phyloP scores from a whole-genome alignment of 805 yeast species.

The Barnettozyma vustinii region DNA sequence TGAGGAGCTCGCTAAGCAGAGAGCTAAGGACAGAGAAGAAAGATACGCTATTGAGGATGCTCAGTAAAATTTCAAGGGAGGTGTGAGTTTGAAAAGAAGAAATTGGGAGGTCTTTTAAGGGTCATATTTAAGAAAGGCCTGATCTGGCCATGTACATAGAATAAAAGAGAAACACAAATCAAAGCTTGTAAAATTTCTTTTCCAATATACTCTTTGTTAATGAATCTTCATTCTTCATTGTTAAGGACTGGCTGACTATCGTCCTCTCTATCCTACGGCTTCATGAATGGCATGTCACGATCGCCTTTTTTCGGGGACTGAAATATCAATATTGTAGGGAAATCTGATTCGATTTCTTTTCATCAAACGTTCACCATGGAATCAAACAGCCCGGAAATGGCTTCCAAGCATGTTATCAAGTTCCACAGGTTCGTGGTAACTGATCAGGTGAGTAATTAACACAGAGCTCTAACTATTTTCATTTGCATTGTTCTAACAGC shows the following conservation, averaged over 20 bases:
- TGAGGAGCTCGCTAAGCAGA: conserved; percentile 56
- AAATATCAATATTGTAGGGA: not conserved
- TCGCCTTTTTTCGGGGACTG: not conserved
- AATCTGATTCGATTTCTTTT: not conserved
- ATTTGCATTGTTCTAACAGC: conserved; percentile 2
- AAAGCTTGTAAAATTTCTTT: not conserved
- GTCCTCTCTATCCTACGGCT: not conserved
- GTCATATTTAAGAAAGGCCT: not conserved
- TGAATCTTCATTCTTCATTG: too few species aligned
- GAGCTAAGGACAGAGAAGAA: conserved; percentile 34
- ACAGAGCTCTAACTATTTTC: not conserved
- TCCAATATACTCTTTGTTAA: too few species aligned
- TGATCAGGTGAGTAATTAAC: not conserved
- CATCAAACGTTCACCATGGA: not conserved
- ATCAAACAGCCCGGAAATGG: not conserved
- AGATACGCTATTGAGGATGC: conserved; percentile 26
- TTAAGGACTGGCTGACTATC: not conserved
- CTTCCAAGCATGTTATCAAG: not conserved
- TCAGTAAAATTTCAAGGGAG: not conserved
- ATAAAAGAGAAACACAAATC: not conserved
- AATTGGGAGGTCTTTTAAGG: not conserved
- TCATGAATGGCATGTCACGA: not conserved
- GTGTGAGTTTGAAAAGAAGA: not conserved
- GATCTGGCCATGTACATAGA: not conserved
- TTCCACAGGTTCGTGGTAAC: not conserved